Evolutionary conservation across 2,329 filamentous ascomycete genomes (phyloP), one percentile per base, ranked within the genome.

Genomic region (Harringtonia aguacate): DNA sequence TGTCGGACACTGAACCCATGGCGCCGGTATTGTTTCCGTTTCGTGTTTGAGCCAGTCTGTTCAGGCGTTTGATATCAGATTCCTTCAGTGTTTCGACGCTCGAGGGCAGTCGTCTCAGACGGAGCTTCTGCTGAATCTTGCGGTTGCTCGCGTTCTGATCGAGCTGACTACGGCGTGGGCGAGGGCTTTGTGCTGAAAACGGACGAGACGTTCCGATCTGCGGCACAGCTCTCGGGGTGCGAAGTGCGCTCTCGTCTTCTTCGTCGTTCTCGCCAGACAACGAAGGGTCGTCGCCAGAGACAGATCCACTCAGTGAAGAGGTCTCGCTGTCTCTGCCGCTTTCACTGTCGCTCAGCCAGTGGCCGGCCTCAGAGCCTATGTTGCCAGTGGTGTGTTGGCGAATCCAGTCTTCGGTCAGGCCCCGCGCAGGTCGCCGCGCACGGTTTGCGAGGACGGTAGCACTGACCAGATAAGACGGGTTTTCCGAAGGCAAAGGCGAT

Each of bases 291-390:
- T 71, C 64, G 49, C 65, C 70, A 49, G 68, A 68, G 58, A 73
- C 64, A 53, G 78, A 81, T 73, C 75, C 72, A 69, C 77, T 81
- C 77, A 81, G 55, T 68, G 81, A 85, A 73, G 80, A 84, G 67
- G 76, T 75, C 69, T 86, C 84, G 59, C 82, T 87, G 55, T 76
- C 77, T 57, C 77, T 76, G 21, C 76, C 75, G 49, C 81, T 75
- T 73, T n/a, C n/a, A n/a, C 80, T 75, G 73, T 94, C 86, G 59
- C 86, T 94, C 52, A 88, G 72, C 87, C 87, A 94, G 62, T 87
- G 82, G 48, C 77, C 79, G 52, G 78, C 77, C 58, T 92, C 85
- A 28, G 74, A 76, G 52, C 79, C 73, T 51, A 72, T 73, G 52
- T 82, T 77, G 50, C 76, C 75, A n/a, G 81, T 75, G n/a, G 86